Conservation (phyloP, 1,284 basidiomycete genomes). For the Inonotus obliquus region DNA sequence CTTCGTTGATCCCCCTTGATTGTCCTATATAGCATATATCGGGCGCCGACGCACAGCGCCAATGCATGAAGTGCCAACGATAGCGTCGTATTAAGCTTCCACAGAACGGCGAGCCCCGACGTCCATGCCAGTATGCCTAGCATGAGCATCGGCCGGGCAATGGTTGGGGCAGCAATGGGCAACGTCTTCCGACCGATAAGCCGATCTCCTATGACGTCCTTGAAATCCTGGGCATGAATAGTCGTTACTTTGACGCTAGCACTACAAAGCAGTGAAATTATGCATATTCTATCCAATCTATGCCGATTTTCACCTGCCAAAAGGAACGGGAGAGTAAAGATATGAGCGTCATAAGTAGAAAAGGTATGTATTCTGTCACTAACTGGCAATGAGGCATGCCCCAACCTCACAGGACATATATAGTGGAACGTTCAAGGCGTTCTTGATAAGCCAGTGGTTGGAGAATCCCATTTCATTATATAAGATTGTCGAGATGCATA, state of each 20-base stretch:
- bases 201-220: slow-evolving; percentile 36
- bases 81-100: not conserved
- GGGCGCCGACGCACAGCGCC: not conserved
- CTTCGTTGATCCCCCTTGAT: slow-evolving; percentile 1
- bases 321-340: no score
- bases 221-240: slow-evolving; percentile 38
- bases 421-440: no score
- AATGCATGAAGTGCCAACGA: not conserved
- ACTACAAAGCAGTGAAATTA: slow-evolving; percentile 25
- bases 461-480: no score
- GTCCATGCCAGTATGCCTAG: slow-evolving; percentile 19
- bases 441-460: no score
- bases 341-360: no score
- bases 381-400: no score
- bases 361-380: no score
- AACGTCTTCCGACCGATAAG: slow-evolving; percentile 34
- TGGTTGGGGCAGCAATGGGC: slow-evolving; percentile 31
- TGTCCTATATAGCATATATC: not conserved
- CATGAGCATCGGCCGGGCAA: slow-evolving; percentile 14
- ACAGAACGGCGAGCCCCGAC: not conserved
- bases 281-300: slow-evolving; percentile 20
- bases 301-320: slow-evolving; percentile 20
- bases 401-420: no score
- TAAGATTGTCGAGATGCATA: no score
- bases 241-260: slow-evolving; percentile 30